Conservation (phyloP, 73 alveolate genomes). For the Tetrahymena elliotti region DNA sequence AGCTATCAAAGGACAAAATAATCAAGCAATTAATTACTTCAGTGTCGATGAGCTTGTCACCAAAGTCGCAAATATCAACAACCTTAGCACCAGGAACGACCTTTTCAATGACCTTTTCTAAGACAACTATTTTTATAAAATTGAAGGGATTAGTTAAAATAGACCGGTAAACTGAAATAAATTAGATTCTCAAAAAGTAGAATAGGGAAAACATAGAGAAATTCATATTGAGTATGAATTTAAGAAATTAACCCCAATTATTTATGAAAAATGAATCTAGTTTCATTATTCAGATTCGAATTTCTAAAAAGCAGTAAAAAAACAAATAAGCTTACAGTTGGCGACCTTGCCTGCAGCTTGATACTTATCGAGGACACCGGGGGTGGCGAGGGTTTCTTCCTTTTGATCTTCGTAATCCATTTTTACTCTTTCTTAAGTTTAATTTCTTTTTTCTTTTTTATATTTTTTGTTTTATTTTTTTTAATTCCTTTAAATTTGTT, state of each 20-base stretch:
- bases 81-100: constrained; percentile 71
- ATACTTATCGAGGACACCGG: constrained; percentile 76
- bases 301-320: background rate
- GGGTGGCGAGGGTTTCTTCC: constrained; percentile 58
- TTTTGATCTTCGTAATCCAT: constrained; percentile 52
- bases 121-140: constrained; percentile 32
- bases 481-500: background rate
- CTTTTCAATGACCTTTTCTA: constrained; percentile 44
- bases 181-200: background rate
- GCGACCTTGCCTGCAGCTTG: constrained; percentile 78
- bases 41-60: constrained; percentile 61
- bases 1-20: background rate
- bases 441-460: constrained; percentile 7
- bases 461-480: background rate
- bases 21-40: constrained; percentile 29
- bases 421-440: constrained; percentile 9
- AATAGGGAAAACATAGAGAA: background rate
- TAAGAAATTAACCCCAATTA: background rate
- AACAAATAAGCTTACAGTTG: constrained; percentile 23
- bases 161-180: background rate
- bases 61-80: constrained; percentile 64
- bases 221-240: background rate
- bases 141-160: background rate
- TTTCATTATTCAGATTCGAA: background rate
- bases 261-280: background rate